Evolutionary conservation across 345 rosid species (phyloP), one percentile per base, ranked within the genome.

Genomic region (Alliaria petiolata): DNA sequence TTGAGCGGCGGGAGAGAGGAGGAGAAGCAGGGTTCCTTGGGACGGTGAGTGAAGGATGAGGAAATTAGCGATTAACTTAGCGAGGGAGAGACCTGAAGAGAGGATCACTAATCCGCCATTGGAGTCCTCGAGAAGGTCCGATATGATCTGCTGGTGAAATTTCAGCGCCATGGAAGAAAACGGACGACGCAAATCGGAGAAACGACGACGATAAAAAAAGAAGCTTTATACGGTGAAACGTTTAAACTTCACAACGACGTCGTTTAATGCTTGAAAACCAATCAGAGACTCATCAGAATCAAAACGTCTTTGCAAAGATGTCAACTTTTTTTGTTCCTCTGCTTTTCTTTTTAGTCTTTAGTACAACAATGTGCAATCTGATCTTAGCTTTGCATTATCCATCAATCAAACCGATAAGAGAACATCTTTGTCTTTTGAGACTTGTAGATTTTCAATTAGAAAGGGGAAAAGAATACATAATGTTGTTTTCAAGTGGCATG

Each of bases 51-150:
- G 99, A 73, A 86, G 87, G 76, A 80, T 80, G 63, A 91, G 87
- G 55, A 95, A 81, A 58, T 90, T 79, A 53, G 93, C 78, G 43
- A 95, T 59, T 55, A 91, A 85, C 22, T 83, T 82, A 4, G 89
- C 64, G 70, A 95, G 86, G 51, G 87, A 86, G 61, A 95, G 96
- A 53, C 98, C 89, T 10, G 99, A 86, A 28, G 96, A 88, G 58
- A 92, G 86, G 50, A 95, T 75, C 1, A 87, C 85, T 5, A 92
- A 77, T 26, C 93, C 96, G 65, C 96, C 93, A 43, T 65, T 77
- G 20, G 89, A 74, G 70, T 87, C 96, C 15, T 86, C 89, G 8
- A 92, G 77, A 50, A 95, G 84, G 71, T 91, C 98, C 20, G 87
- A 70, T 65, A 91, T 74, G 38, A 89, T 86, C 50, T 89, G 96